phyloP scores from a whole-genome alignment of 1,284 basidiomycete genomes.

The Cryptococcus sp. region DNA sequence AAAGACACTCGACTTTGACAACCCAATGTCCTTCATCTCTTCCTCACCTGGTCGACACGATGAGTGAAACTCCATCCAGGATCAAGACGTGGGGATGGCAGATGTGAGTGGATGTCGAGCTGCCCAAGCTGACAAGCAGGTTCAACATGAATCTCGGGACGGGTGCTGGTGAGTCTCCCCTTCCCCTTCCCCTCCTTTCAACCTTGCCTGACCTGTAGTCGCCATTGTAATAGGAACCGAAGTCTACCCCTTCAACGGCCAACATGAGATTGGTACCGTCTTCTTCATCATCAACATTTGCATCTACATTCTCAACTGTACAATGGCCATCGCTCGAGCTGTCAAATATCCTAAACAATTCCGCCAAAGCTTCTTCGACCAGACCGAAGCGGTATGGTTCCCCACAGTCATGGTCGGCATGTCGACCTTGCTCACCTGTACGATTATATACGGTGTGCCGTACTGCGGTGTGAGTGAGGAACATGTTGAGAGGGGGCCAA shows the following conservation, averaged over 20 bases:
- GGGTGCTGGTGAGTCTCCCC: slow-evolving; percentile 7
- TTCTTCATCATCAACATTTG: slow-evolving; percentile 15
- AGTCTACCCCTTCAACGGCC: slow-evolving; percentile 17
- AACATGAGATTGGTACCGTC: slow-evolving; percentile 16
- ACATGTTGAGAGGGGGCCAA: neutral
- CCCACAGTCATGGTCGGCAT: slow-evolving; percentile 13
- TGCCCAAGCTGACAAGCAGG: slow-evolving; percentile 1
- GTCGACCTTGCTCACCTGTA: slow-evolving; percentile 20
- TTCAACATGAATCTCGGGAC: slow-evolving; percentile 21
- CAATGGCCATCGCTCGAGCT: slow-evolving; percentile 13
- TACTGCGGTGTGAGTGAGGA: slow-evolving; percentile 9
- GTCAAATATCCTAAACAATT: slow-evolving; percentile 15
- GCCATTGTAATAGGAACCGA: slow-evolving; percentile 13
- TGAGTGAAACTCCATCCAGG: neutral
- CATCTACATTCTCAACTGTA: slow-evolving; percentile 11
- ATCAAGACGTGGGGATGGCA: slow-evolving; percentile 9
- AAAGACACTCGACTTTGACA: no score
- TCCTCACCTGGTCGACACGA: no score
- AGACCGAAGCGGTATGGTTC: slow-evolving; percentile 19
- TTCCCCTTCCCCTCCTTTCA: neutral
- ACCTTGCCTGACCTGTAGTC: neutral
- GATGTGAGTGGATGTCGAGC: slow-evolving; percentile 3
- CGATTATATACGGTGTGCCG: slow-evolving; percentile 17
- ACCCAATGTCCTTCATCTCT: no score
- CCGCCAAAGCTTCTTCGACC: slow-evolving; percentile 20